Conservation (phyloP, 2,329 filamentous ascomycete genomes). For the Ophiostoma pallidulum region DNA sequence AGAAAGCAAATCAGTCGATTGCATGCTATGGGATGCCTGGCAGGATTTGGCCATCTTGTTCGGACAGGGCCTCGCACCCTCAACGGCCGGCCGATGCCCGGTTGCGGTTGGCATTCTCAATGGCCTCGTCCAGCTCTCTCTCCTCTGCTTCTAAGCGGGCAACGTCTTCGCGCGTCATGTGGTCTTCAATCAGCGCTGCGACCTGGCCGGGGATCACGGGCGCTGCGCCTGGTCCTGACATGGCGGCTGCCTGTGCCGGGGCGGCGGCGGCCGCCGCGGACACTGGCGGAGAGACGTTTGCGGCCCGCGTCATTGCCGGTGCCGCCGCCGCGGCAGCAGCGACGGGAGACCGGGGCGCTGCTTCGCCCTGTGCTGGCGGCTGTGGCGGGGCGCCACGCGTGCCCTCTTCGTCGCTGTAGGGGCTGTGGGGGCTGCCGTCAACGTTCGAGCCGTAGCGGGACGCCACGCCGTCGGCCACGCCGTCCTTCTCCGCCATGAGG, state of each 20-base stretch:
- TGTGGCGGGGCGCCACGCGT: background rate
- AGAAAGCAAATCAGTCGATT: too few relatives aligned
- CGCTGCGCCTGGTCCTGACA: background rate
- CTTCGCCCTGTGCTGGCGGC: background rate
- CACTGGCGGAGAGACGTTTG: background rate
- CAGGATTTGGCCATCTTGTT: too few relatives aligned
- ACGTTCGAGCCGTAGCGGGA: too few relatives aligned
- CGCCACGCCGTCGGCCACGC: constrained; percentile 15
- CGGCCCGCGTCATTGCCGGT: background rate
- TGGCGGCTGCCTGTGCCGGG: background rate
- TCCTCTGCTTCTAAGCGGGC: constrained; percentile 48
- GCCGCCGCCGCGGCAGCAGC: background rate
- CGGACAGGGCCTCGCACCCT: too few relatives aligned
- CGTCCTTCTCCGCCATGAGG: constrained; percentile 39
- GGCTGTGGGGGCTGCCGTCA: constrained; percentile 31
- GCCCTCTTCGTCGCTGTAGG: constrained; percentile 34
- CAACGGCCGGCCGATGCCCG: background rate
- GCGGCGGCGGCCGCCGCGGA: background rate
- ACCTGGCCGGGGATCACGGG: constrained; percentile 11
- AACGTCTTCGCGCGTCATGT: constrained; percentile 50
- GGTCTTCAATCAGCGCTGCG: constrained; percentile 42
- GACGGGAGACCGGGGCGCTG: too few relatives aligned
- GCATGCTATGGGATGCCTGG: too few relatives aligned
- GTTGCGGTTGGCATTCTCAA: constrained; percentile 32
- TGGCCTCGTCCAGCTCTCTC: constrained; percentile 45